Evolutionary conservation across 129 eudicot species (phyloP), one percentile per base, ranked within the genome.

Genomic region (Arctium lappa): DNA sequence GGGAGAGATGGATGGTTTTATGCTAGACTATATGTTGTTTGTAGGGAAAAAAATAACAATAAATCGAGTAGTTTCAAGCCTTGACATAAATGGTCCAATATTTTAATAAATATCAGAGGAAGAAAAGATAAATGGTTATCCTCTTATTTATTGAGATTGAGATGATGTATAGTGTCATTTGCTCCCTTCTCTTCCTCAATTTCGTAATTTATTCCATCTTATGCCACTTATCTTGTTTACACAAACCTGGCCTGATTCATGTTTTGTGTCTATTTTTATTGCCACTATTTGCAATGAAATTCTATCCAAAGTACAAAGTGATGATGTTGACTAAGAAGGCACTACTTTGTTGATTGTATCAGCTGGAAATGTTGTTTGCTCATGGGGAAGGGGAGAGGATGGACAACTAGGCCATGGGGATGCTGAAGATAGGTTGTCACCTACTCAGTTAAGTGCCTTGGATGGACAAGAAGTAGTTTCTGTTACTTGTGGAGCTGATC

Each of bases 311-410:
- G 50, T 50, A 39, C 37, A 39, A n/a, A 6, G 16, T 66, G 66
- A 44, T 48, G 63, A 65, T 79, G 10, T 15, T 70, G 15, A 56
- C 80, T 50, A 53, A 56, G 1, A 56, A 60, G 63, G 48, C 3
- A 1, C 30, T 32, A 9, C 46, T 3, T 10, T 80, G 42, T 70
- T 69, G 63, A 32, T 32, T 73, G 11, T 37, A 69, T 70, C 93
- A 96, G 99, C 97, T 89, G 97, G 95, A 83, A 90, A 90, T 89
- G 88, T 91, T 83, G 94, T 96, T 36, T 96, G 99, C 91, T 96
- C 98, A 9, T 96, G 99, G 99, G 99, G 99, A 85, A 88, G 98
- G 86, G 99, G 99, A 82, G 99, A 96, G 85, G 99, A 96, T 82
- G 99, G 99, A 27, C 99, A 96, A 72, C 85, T 96, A 65, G 99